Percentiles rank a stretch among this genome's conserved stretches.
phyloP scores from a whole-genome alignment of 208 protist species.

The Acanthamoeba sp. region DNA sequence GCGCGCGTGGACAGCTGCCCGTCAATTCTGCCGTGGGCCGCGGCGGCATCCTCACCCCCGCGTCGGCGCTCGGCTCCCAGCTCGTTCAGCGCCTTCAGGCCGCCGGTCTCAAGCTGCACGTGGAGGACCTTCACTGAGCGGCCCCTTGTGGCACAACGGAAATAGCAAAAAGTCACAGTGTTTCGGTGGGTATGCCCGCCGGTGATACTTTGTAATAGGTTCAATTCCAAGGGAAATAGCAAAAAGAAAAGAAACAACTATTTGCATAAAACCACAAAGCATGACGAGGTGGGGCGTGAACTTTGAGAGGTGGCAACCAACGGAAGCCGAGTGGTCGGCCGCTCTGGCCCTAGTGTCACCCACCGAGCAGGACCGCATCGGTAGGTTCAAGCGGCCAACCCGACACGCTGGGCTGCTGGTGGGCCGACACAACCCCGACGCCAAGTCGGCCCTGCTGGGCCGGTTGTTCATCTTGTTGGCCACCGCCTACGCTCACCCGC shows the following conservation, averaged over 20 bases:
- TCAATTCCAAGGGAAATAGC: too few species aligned
- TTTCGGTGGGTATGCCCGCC: too few species aligned
- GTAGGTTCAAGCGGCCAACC: slow-evolving; percentile 28
- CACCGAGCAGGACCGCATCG: slow-evolving; percentile 40
- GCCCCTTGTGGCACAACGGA: too few species aligned
- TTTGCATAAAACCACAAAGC: too few species aligned
- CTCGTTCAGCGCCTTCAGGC: slow-evolving; percentile 59
- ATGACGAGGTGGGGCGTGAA: slow-evolving; percentile 20
- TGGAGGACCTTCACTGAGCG: slow-evolving; percentile 33
- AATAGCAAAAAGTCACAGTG: too few species aligned
- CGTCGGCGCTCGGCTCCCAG: slow-evolving; percentile 10
- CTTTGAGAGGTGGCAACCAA: slow-evolving; percentile 40
- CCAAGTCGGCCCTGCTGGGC: slow-evolving; percentile 63
- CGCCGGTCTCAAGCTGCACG: slow-evolving; percentile 49
- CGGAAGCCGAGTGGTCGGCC: slow-evolving; percentile 19
- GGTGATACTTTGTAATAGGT: too few species aligned
- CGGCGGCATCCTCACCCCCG: slow-evolving; percentile 75
- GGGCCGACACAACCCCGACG: slow-evolving; percentile 66
- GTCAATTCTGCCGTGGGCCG: background rate
- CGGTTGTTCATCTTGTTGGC: slow-evolving; percentile 38
- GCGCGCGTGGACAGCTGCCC: background rate
- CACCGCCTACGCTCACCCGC: background rate
- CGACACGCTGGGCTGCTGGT: slow-evolving; percentile 6
- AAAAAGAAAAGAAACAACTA: background rate
- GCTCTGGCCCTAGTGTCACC: slow-evolving; percentile 1